These are phyloP conservation scores for Piromyces finnis DNA, from an alignment of 192 early-diverging fungal genomes.

Conservation along the genomic window DNA sequence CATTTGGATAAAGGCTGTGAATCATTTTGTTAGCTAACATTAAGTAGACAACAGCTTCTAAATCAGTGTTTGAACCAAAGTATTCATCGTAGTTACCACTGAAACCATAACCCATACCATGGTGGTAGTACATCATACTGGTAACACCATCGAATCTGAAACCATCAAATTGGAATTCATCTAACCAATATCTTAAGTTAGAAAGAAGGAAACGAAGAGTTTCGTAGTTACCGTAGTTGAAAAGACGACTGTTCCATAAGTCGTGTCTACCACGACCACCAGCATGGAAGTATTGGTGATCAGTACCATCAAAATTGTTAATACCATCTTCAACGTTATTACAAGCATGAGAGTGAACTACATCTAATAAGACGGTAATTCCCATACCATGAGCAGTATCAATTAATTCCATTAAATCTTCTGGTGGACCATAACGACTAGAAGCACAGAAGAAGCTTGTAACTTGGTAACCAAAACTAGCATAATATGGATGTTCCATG, in stretches of 20 bases:
- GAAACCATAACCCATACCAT: conserved; percentile 86
- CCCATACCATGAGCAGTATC: conserved; percentile 83
- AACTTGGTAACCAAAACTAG: conserved; percentile 95
- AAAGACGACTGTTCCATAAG: conserved; percentile 77
- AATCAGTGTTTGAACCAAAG: conserved; percentile 69
- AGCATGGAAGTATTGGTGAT: conserved; percentile 91
- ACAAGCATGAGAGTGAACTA: conserved; percentile 91
- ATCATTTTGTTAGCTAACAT: conserved; percentile 81
- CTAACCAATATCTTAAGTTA: conserved; percentile 86
- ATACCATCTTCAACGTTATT: conserved; percentile 90
- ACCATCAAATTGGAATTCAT: conserved; percentile 80
- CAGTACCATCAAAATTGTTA: conserved; percentile 88
- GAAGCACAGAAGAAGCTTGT: conserved; percentile 83
- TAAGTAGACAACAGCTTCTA: conserved; percentile 71
- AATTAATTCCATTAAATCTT: conserved; percentile 78
- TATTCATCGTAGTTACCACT: conserved; percentile 87
- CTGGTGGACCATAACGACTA: conserved; percentile 75
- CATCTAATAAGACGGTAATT: conserved; percentile 72
- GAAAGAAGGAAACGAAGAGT: conserved; percentile 83
- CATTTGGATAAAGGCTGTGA: conserved; percentile 57
- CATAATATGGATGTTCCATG: conserved; percentile 99
- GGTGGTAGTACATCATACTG: conserved; percentile 88
- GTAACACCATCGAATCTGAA: conserved; percentile 98
- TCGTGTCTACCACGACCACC: conserved; percentile 70
- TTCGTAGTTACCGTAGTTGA: conserved; percentile 89